Evolutionary conservation across 1,284 basidiomycete species (phyloP), one percentile per base, ranked within the genome.

Genomic region (Malassezia caprae): DNA sequence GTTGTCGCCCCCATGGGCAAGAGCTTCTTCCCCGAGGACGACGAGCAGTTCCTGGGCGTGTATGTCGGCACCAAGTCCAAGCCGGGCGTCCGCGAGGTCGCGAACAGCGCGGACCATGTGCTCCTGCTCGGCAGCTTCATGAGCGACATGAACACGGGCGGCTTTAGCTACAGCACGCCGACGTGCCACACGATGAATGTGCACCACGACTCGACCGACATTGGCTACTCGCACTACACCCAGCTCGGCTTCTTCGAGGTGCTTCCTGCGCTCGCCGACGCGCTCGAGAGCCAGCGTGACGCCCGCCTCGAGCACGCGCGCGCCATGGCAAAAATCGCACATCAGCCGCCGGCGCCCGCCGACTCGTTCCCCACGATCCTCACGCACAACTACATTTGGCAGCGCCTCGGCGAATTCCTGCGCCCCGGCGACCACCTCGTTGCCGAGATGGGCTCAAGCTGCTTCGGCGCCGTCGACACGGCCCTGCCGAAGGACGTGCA

Each of bases 101-200:
- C 94, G 31, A 89, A 96, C 76, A 78, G 75, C 1, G 84, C 89
- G 10, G 89, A 88, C 68, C 79, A 96, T 48, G 84, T 91, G 55
- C 77, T 96, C 28, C 87, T 85, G 34, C 79, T 94, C 57, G 91
- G 91, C 19, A 78, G 79, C 0, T 77, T 94, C 46, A 84, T 84
- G 76, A 84, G 81, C 56, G 93, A 96, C 75, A 94, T 91, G 80
- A 96, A 96, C 73, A 86, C 85, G 15, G 88, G 86, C 42, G 84
- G 84, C 75, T 88, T 67, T 46, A 48, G 44, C 49, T 61, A 54
- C 48, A 47, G 55, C 17, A 66, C 28, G 34, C 51, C 56, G 28
- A 53, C 49, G 62, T 40, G 67, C 43, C 58, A 74, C 54, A 72
- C 74, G 12, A 74, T 80, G 53, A 78, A 90, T 83, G 79, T 96